Conservation (phyloP, 176 grass and related monocot species). For the Aegilops longissima region DNA sequence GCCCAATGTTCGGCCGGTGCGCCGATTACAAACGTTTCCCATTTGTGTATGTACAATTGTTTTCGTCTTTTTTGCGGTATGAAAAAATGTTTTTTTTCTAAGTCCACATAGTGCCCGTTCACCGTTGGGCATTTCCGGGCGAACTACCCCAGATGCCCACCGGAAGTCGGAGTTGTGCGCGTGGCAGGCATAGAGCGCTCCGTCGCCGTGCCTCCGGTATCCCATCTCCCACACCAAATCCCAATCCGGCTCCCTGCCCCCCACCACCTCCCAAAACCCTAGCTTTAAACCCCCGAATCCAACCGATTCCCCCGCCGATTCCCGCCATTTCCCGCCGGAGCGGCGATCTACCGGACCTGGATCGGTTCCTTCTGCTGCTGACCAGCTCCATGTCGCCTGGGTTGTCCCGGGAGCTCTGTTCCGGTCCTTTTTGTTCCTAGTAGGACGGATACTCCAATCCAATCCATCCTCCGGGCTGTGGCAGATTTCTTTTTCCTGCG, state of each 20-base stretch:
- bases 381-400: neutral
- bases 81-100: no score
- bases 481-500: neutral
- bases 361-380: neutral
- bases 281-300: conserved; percentile 24
- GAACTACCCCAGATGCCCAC: neutral
- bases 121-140: no score
- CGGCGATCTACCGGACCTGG: neutral
- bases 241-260: conserved; percentile 7
- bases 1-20: no score
- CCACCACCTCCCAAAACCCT: conserved; percentile 1
- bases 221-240: conserved; percentile 22
- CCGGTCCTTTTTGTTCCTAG: neutral
- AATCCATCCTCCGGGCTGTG: neutral
- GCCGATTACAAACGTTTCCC: no score
- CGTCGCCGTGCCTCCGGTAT: neutral
- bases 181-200: conserved; percentile 13
- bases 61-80: no score
- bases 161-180: neutral
- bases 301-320: neutral
- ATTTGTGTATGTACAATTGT: no score
- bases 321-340: conserved; percentile 22
- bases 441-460: neutral
- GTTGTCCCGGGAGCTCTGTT: neutral
- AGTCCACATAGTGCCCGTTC: no score